Evolutionary conservation across 345 rosid genomes (phyloP), one percentile per base, ranked within the genome.

Genomic region (Aquilaria malaccensis): DNA sequence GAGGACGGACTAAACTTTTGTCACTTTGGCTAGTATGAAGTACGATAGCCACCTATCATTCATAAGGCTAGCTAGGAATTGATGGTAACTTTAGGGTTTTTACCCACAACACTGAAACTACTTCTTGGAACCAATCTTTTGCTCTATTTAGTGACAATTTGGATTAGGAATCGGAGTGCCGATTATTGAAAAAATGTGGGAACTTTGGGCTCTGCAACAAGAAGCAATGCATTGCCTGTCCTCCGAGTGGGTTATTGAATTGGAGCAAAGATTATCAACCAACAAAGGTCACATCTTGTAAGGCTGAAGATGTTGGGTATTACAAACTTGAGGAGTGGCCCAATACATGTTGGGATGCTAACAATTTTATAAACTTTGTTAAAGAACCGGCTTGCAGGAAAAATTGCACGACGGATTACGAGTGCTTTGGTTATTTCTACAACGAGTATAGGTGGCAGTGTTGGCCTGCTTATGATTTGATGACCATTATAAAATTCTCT

Each of bases 391-490:
- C 70, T 0, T 86, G 90, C 50, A 74, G 75, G 6, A 75, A 51
- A 0, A 83, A 80, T 60, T 87, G 85, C 33, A 74, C 64, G 1
- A 56, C 48, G 3, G 80, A 79, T 64, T 84, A 86, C 51, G 82
- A 72, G 62, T 81, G 86, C 58, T 61, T 76, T 67, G 86, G 89
- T 1, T 81, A 79, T 13, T 84, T 81, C 56, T 84, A 81, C 61
- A 67, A 74, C 30, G 70, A 65, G 32, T 65, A 74, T 22, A 66
- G 66, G 30, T 75, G 74, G 0, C 79, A 13, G 74, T 81, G 89
- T 51, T 81, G 85, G 89, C 55, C 74, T 59, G 74, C 82, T 55
- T 75, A 79, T 49, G 89, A 84, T 58, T 68, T 84, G 22, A 79
- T 50, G 60, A 84, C 89, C 11, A 33, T 84, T 13, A 66, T 69